These are phyloP conservation scores for Hansfordia pulvinata DNA, from an alignment of 2,329 filamentous ascomycete species.

Conservation along the genomic window DNA sequence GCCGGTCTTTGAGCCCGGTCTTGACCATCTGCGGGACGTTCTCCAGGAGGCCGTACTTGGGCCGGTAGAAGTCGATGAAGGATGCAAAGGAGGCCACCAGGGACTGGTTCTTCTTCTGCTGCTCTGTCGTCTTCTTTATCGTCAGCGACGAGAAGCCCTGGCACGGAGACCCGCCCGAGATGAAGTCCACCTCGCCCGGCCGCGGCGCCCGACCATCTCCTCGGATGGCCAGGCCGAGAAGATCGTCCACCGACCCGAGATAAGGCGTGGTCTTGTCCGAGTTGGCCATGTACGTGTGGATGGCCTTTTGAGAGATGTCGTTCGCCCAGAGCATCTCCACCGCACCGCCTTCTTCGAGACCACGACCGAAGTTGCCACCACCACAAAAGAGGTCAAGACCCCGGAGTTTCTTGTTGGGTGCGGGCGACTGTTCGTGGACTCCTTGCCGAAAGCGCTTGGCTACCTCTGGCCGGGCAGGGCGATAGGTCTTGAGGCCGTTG, in stretches of 20 bases:
- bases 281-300: constrained; percentile 67
- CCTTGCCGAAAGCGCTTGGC: constrained; percentile 35
- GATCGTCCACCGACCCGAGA: constrained; percentile 59
- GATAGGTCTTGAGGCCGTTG: constrained; percentile 9
- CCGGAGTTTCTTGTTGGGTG: constrained; percentile 24
- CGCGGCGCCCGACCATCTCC: constrained; percentile 36
- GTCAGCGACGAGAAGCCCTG: constrained; percentile 62
- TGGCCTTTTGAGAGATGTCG: constrained; percentile 48
- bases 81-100: constrained; percentile 66
- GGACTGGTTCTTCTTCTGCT: constrained; percentile 57
- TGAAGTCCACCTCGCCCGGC: constrained; percentile 52
- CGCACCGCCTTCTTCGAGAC: constrained; percentile 57
- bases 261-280: constrained; percentile 34
- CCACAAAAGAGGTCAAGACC: constrained; percentile 68
- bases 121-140: constrained; percentile 32
- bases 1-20: constrained; percentile 21
- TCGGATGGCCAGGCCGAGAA: constrained; percentile 40
- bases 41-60: constrained; percentile 63
- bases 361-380: constrained; percentile 63
- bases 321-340: constrained; percentile 55
- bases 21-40: constrained; percentile 59
- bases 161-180: constrained; percentile 64
- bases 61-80: constrained; percentile 61
- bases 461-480: constrained; percentile 18
- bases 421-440: constrained; percentile 26